Evolutionary conservation across 441 rosid genomes (phyloP).

Genomic region (Corymbia citriodora): DNA sequence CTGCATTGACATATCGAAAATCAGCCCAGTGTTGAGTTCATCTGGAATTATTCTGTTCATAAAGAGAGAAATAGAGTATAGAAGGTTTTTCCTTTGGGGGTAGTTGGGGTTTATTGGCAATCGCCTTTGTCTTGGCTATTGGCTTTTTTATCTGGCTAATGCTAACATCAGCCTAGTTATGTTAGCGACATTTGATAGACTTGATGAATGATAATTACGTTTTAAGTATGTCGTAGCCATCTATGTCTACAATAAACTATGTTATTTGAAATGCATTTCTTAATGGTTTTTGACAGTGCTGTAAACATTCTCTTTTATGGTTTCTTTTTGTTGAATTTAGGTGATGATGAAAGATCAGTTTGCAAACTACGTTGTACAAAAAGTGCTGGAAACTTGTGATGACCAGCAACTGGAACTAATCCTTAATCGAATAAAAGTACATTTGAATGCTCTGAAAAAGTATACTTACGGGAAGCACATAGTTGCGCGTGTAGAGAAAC

Average conservation of each 20-base stretch:
- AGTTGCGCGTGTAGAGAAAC: conserved; percentile 19
- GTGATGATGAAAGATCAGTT: conserved; percentile 21
- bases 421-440: conserved; percentile 14
- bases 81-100: neutral
- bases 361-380: conserved; percentile 18
- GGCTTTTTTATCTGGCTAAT: neutral
- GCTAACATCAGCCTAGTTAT: neutral
- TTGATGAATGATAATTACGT: neutral
- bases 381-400: conserved; percentile 19
- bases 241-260: neutral
- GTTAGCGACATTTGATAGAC: neutral
- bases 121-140: neutral
- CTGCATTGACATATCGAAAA: neutral
- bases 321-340: neutral
- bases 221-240: neutral
- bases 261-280: neutral
- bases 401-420: conserved; percentile 14
- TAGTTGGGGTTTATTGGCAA: neutral
- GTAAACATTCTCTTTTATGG: neutral
- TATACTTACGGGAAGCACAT: conserved; percentile 20
- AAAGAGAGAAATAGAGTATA: neutral
- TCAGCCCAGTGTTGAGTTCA: neutral
- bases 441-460: conserved; percentile 14
- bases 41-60: neutral
- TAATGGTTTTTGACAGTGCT: neutral